phyloP scores from a whole-genome alignment of 495 filamentous ascomycete genomes.

The Xylaria cubensis region DNA sequence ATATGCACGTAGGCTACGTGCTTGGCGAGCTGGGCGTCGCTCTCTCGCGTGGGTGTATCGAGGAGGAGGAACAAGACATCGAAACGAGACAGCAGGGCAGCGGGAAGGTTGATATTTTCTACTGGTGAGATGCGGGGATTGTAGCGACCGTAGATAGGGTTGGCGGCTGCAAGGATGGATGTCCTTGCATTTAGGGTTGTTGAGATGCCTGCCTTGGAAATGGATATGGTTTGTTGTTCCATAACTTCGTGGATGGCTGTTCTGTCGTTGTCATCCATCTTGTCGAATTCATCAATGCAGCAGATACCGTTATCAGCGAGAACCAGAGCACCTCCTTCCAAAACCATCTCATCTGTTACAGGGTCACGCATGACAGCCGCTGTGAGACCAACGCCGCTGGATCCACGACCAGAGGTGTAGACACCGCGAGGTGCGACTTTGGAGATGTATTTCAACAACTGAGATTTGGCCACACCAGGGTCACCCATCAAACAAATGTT shows the following conservation, averaged over 20 bases:
- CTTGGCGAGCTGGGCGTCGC: conserved; percentile 89
- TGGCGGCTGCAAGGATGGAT: conserved; percentile 96
- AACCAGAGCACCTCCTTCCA: conserved; percentile 95
- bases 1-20: conserved; percentile 98
- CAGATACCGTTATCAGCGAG: conserved; percentile 98
- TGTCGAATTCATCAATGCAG: conserved; percentile 99
- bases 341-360: conserved; percentile 97
- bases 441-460: conserved; percentile 95
- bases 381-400: conserved; percentile 95
- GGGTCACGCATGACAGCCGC: conserved; percentile 98
- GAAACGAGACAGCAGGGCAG: conserved; percentile 93
- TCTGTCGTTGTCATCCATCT: conserved; percentile 97
- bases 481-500: conserved; percentile 99
- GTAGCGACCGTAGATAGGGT: conserved; percentile 96
- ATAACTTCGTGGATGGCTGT: conserved; percentile 99
- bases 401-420: conserved; percentile 96
- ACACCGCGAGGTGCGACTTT: conserved; percentile 97
- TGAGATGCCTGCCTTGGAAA: conserved; percentile 96
- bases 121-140: conserved; percentile 96
- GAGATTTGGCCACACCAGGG: conserved; percentile 98
- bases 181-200: conserved; percentile 96
- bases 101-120: conserved; percentile 98
- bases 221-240: conserved; percentile 99
- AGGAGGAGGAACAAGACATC: conserved; percentile 96
- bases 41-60: conserved; percentile 86